Evolutionary conservation across 768 basidiomycete species (phyloP).

Genomic region (Lentinula sp.): DNA sequence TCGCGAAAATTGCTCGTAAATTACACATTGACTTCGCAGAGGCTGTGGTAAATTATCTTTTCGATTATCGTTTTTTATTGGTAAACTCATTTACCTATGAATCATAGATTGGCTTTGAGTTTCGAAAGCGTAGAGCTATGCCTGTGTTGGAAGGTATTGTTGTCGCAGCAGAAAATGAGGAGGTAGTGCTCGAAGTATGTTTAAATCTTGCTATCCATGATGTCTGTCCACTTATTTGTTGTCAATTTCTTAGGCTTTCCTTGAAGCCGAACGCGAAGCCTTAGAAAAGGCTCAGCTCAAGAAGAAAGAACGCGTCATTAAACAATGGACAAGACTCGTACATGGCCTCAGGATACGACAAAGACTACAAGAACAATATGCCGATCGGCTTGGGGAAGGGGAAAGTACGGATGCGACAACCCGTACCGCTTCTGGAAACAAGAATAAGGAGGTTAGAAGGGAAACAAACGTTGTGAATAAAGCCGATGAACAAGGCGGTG

Average conservation of each 20-base stretch:
- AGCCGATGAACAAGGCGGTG: neutral
- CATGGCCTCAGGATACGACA: constrained; percentile 84
- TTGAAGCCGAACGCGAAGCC: constrained; percentile 72
- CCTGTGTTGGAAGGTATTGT: constrained; percentile 86
- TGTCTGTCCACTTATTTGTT: neutral
- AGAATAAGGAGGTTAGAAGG: constrained; percentile 1
- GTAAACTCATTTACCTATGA: neutral
- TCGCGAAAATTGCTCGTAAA: constrained; percentile 82
- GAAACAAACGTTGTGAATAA: neutral
- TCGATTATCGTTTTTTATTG: neutral
- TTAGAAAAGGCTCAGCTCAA: constrained; percentile 73
- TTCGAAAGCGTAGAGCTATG: constrained; percentile 84
- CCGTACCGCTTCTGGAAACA: neutral
- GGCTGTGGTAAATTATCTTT: constrained; percentile 70
- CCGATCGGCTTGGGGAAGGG: constrained; percentile 20
- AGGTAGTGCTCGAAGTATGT: constrained; percentile 65
- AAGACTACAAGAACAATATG: constrained; percentile 78
- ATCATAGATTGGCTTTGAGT: constrained; percentile 87
- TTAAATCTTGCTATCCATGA: constrained; percentile 6
- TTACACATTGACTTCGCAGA: constrained; percentile 90
- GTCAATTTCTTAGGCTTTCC: constrained; percentile 58
- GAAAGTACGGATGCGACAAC: constrained; percentile 1
- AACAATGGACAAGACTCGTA: constrained; percentile 84
- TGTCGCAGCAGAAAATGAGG: constrained; percentile 75
- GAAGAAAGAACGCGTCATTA: constrained; percentile 72